phyloP scores from a whole-genome alignment of 2,329 filamentous ascomycete genomes.

The Blastomyces silverae region DNA sequence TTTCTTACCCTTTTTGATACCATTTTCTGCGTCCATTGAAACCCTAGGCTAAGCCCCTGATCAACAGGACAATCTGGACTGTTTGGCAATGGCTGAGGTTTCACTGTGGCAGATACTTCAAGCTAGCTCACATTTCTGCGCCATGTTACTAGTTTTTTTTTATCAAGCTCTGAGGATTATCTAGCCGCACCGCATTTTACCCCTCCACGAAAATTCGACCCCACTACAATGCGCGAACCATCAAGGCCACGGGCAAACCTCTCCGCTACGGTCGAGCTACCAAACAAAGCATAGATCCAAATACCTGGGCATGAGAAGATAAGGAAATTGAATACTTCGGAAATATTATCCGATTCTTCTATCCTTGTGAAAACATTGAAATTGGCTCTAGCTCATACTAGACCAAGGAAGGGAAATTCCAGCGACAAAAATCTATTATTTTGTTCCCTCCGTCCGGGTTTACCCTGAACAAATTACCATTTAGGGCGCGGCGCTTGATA shows the following conservation, averaged over 20 bases:
- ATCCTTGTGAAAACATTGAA: background rate
- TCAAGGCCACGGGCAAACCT: background rate
- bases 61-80: no score
- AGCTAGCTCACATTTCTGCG: no score
- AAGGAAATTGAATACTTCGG: background rate
- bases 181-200: background rate
- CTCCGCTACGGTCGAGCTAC: background rate
- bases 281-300: background rate
- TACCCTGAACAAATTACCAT: slow-evolving; percentile 4
- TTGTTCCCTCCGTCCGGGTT: slow-evolving; percentile 1
- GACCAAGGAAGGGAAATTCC: background rate
- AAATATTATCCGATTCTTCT: background rate
- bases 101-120: no score
- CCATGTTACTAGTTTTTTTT: no score
- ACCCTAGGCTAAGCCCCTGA: no score
- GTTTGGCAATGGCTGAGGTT: no score
- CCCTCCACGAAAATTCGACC: background rate
- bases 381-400: background rate
- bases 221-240: background rate
- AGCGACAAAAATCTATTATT: background rate
- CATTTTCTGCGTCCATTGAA: no score
- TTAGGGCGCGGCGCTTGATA: background rate
- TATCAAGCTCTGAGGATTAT: background rate
- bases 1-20: no score
- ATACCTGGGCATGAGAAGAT: background rate